A percentile compares a stretch with the other conserved stretches of the same genome.
phyloP scores from a whole-genome alignment of 768 basidiomycete species.

The Hypsizygus marmoreus region DNA sequence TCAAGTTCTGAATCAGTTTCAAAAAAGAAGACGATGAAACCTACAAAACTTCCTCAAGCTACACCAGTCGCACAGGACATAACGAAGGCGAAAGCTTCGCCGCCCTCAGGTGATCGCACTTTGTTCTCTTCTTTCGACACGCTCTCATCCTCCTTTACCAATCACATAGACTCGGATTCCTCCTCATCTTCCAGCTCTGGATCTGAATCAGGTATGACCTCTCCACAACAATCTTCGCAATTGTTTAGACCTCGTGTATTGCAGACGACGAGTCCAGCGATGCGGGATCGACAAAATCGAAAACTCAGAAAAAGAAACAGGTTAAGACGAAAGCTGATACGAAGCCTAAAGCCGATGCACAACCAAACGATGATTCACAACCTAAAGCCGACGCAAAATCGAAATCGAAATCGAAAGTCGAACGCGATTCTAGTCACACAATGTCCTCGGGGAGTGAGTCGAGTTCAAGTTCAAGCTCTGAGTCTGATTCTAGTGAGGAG shows the following conservation, averaged over 20 bases:
- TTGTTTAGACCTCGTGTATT: slow-evolving; percentile 1
- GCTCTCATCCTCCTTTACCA: background rate
- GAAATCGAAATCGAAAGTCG: too few relatives aligned
- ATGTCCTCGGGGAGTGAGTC: slow-evolving; percentile 20
- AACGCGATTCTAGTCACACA: slow-evolving; percentile 20
- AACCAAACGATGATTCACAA: too few relatives aligned
- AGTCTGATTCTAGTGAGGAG: slow-evolving; percentile 14
- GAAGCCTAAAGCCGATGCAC: slow-evolving; percentile 10
- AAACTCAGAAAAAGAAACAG: slow-evolving; percentile 10
- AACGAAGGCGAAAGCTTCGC: slow-evolving; percentile 4
- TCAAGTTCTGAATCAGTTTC: slow-evolving; percentile 26
- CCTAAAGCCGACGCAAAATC: slow-evolving; percentile 2
- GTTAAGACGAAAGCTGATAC: slow-evolving; percentile 8
- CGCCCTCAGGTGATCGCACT: slow-evolving; percentile 14
- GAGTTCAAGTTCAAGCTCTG: slow-evolving; percentile 12
- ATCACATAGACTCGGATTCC: slow-evolving; percentile 10
- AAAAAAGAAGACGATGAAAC: slow-evolving; percentile 8
- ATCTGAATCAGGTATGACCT: slow-evolving; percentile 29
- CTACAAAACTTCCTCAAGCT: slow-evolving; percentile 6
- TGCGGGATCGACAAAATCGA: slow-evolving; percentile 9
- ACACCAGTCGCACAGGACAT: slow-evolving; percentile 6
- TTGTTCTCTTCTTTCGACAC: background rate
- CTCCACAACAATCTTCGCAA: slow-evolving; percentile 9
- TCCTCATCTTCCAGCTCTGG: slow-evolving; percentile 28
- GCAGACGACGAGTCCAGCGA: slow-evolving; percentile 42